phyloP scores from a whole-genome alignment of 2,329 filamentous ascomycete species.

The Penicillium concentricum region DNA sequence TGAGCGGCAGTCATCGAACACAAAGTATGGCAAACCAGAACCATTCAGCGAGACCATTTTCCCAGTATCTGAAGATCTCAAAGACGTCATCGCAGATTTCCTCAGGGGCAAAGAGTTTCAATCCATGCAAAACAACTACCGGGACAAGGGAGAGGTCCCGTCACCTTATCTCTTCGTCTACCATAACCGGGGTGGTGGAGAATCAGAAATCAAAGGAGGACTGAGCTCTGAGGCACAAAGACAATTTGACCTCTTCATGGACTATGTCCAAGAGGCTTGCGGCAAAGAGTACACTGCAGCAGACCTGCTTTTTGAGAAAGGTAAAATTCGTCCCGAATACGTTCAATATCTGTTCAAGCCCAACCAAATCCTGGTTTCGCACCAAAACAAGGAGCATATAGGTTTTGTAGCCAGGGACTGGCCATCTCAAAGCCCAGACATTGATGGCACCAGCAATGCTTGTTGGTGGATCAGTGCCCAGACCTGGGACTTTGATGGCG shows the following conservation, averaged over 20 bases:
- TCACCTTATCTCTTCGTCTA: conserved; percentile 2
- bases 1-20: not conserved
- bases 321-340: not conserved
- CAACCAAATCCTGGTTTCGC: conserved; percentile 2
- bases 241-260: conserved; percentile 2
- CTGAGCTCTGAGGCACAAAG: not conserved
- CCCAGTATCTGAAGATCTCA: not conserved
- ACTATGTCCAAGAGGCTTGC: not conserved
- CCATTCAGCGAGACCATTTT: conserved; percentile 1
- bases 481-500: conserved; percentile 1
- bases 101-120: not conserved
- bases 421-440: not conserved
- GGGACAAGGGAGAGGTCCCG: not conserved
- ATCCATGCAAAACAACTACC: not conserved
- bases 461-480: not conserved
- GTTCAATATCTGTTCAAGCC: conserved; percentile 10
- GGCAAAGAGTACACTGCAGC: conserved; percentile 1
- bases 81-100: not conserved
- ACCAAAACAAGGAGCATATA: not conserved
- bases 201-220: not conserved
- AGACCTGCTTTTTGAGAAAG: not conserved
- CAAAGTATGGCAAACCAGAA: not conserved
- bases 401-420: conserved; percentile 2
- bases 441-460: not conserved
- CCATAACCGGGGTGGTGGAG: not conserved